Evolutionary conservation across 2,329 filamentous ascomycete species (phyloP).

Genomic region (Pseudocercospora vitis): DNA sequence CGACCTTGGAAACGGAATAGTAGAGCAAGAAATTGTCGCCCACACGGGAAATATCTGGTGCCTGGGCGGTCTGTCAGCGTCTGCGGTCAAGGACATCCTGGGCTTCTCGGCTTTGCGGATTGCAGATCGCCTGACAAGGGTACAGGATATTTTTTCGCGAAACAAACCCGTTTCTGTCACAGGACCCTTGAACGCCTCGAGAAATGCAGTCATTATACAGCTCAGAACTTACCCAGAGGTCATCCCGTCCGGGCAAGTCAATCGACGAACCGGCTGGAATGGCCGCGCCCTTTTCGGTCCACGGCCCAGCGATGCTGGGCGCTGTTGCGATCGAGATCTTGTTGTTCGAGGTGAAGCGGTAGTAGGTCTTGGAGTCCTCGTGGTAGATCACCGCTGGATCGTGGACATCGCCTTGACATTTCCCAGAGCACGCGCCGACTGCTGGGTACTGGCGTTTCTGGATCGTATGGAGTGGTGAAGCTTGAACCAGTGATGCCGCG

Average conservation of each 20-base stretch:
- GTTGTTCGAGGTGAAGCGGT: slow-evolving; percentile 54
- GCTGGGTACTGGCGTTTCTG: slow-evolving; percentile 20
- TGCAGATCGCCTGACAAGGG: not conserved
- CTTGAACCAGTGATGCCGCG: not conserved
- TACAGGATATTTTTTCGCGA: not conserved
- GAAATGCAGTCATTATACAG: slow-evolving; percentile 1
- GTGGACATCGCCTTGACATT: slow-evolving; percentile 23
- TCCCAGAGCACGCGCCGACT: slow-evolving; percentile 21
- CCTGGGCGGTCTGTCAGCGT: slow-evolving; percentile 33
- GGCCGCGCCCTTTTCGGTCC: slow-evolving; percentile 50
- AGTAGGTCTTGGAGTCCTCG: slow-evolving; percentile 42
- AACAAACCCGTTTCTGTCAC: slow-evolving; percentile 1
- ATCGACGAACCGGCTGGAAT: slow-evolving; percentile 51
- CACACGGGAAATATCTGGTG: slow-evolving; percentile 62
- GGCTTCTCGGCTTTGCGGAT: not conserved
- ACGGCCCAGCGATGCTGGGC: slow-evolving; percentile 49
- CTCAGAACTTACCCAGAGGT: slow-evolving; percentile 46
- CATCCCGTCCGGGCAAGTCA: slow-evolving; percentile 46
- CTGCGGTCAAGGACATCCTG: not conserved
- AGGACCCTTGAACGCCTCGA: not conserved
- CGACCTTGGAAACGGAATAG: slow-evolving; percentile 63
- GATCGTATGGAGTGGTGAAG: slow-evolving; percentile 11
- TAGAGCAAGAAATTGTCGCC: slow-evolving; percentile 61
- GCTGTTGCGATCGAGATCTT: slow-evolving; percentile 52
- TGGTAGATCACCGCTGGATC: slow-evolving; percentile 26